Evolutionary conservation across 768 basidiomycete genomes (phyloP), one percentile per base, ranked within the genome.

Genomic region (Cyathus striatus): DNA sequence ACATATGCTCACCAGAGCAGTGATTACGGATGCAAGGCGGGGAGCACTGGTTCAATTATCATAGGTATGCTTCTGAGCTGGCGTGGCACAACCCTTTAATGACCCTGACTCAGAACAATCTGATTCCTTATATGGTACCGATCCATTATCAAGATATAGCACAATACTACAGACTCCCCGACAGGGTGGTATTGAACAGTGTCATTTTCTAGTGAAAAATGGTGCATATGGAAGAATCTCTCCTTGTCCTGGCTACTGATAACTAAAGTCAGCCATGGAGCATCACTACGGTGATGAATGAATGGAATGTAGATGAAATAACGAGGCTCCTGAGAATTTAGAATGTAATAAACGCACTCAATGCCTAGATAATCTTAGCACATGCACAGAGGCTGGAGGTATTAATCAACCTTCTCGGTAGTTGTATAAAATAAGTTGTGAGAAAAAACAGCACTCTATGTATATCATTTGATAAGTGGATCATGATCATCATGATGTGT

Each of bases 161-260:
- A 59, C 79, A 89, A 49, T 86, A 83, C 0, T 70, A 63, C 36
- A 79, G 70, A 3, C 89, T 63, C 0, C 83, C 85, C 0, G 76
- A 66, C 1, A 83, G 56, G 0, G 88, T 87, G 0, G 85, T 76
- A 45, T 71, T 65, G 60, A 84, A 89, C 0, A 86, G 86, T 49
- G 77, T 77, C n/a, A n/a, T 55, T 78, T 86, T 54, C 78, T 82
- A 1, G 84, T 76, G 49, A 88, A 86, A 55, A 85, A 74, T 1
- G 69, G 67, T 0, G 87, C 76, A 49, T 62, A 79, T 0, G 86
- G 86, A 6, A 87, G 63, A 21, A 86, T 66, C 1, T 81, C 85
- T 51, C 86, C 84, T 12, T 83, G 70, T 0, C 84, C 86, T 3
- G 86, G 68, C 56, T 86, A 84, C 55, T 87, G 86, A 85, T 73